These are phyloP conservation scores for Eragrostis tef DNA, from an alignment of 202 grass and related monocot genomes.

Conservation along the genomic window DNA sequence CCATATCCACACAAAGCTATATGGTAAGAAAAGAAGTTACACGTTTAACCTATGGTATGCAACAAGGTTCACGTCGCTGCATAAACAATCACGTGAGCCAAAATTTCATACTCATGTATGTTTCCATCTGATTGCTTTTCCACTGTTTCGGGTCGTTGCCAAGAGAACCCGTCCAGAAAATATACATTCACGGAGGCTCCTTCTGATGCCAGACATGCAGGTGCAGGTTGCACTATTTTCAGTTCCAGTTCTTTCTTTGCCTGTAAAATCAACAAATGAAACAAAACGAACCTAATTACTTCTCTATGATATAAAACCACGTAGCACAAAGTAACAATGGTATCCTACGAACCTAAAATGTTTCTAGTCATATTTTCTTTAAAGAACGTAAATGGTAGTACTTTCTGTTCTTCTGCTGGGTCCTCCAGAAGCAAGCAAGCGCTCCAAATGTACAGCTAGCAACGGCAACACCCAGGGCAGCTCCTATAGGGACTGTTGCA, in stretches of 20 bases:
- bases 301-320: slow-evolving; percentile 43
- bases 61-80: slow-evolving; percentile 30
- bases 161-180: slow-evolving; percentile 46
- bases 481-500: slow-evolving; percentile 71
- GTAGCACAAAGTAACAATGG: slow-evolving; percentile 41
- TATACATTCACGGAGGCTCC: slow-evolving; percentile 48
- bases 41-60: slow-evolving; percentile 39
- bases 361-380: slow-evolving; percentile 95
- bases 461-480: slow-evolving; percentile 75
- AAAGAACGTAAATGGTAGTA: slow-evolving; percentile 95
- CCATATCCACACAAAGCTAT: slow-evolving; percentile 21
- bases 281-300: slow-evolving; percentile 47
- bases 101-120: slow-evolving; percentile 38
- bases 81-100: slow-evolving; percentile 34
- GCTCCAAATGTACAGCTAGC: slow-evolving; percentile 88
- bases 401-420: slow-evolving; percentile 99
- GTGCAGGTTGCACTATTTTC: slow-evolving; percentile 44
- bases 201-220: slow-evolving; percentile 50
- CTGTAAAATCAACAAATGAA: slow-evolving; percentile 67
- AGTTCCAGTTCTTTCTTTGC: slow-evolving; percentile 93
- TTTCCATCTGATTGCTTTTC: slow-evolving; percentile 34
- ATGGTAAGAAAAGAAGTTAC: slow-evolving; percentile 40
- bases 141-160: slow-evolving; percentile 42
- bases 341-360: slow-evolving; percentile 62
- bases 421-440: slow-evolving; percentile 92